phyloP scores from a whole-genome alignment of 495 filamentous ascomycete species.

The Podospora appendiculata region DNA sequence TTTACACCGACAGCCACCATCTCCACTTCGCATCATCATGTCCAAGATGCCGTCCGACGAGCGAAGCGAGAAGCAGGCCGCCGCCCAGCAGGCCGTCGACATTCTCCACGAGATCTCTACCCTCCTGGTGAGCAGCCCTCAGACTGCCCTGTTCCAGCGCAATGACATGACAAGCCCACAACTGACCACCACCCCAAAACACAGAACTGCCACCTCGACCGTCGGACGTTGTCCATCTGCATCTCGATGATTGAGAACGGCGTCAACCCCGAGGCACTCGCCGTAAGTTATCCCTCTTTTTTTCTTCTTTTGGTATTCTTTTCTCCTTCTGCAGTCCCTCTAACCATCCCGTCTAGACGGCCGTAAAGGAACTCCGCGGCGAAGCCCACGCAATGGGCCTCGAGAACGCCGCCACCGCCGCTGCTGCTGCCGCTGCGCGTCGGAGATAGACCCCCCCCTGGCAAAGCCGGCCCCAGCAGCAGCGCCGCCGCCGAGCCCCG shows the following conservation, averaged over 20 bases:
- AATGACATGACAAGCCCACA: neutral
- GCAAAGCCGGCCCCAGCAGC: neutral
- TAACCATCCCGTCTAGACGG: conserved; percentile 39
- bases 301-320: neutral
- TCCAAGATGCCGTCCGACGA: conserved; percentile 33
- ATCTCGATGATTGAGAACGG: conserved; percentile 97
- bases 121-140: conserved; percentile 53
- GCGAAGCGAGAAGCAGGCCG: conserved; percentile 66
- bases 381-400: conserved; percentile 43
- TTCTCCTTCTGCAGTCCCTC: neutral
- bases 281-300: conserved; percentile 49
- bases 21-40: neutral
- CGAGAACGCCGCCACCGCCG: conserved; percentile 6
- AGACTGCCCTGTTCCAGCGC: conserved; percentile 4
- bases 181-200: too few relatives aligned
- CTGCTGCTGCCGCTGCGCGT: neutral
- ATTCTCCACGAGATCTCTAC: conserved; percentile 91
- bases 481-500: too few relatives aligned
- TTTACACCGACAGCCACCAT: neutral
- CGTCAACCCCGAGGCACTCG: conserved; percentile 89
- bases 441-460: conserved; percentile 2
- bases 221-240: conserved; percentile 83
- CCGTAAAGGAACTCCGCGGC: conserved; percentile 65
- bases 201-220: conserved; percentile 88
- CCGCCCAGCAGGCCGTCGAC: conserved; percentile 92